Base-by-base conservation (phyloP, 306 rosid species). In the Cyclanthera cordifolia region DNA sequence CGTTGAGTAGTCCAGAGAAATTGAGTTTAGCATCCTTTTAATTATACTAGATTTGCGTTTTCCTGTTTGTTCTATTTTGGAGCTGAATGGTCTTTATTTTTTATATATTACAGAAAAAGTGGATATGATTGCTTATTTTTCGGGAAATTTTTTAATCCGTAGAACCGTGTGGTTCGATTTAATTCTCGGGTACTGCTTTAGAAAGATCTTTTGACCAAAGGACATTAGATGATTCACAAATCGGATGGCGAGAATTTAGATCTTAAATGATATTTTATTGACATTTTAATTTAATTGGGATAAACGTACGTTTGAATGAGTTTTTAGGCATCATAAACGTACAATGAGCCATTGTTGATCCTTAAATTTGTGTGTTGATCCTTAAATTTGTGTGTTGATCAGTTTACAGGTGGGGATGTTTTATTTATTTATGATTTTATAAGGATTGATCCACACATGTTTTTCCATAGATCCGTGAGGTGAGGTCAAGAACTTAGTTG, bases 11-110 rank as follows among this genome's bases (percentile, higher is more conserved):
- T 72, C 56, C 19, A 51, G 41, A 21, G 67, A 23, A 52, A 25
- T 66, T 66, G 53, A 67, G 25, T 28, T 68, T 75, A 30, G 34
- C 13, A 55, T 72, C 27, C 75, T 55, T 53, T 34, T 67, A 14
- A 30, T 55, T 72, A 37, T 27, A 45, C 16, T 16, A 47, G 19
- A 3, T 25, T 25, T 66, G 9, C 43, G n/a, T 8, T 66, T 66
- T 8, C 47, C 55, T 66, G 34, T n/a, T 0, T 45, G 1, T 37
- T 37, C 43, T 7, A 37, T 37, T 37, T 37, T 37, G 37, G 53
- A 20, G 15, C 3, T 21, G 50, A 59, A 17, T 59, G 23, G 3
- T n/a, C 11, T 27, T 14, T 56, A 8, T 11, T 45, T 14, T 27
- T 2, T 57, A 6, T 28, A n/a, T 32, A 28, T 27, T 9, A 12